A percentile compares a stretch with the other conserved stretches of the same genome.
These are phyloP conservation scores for Massariosphaeria phaeospora DNA, from an alignment of 495 filamentous ascomycete species.

Conservation along the genomic window DNA sequence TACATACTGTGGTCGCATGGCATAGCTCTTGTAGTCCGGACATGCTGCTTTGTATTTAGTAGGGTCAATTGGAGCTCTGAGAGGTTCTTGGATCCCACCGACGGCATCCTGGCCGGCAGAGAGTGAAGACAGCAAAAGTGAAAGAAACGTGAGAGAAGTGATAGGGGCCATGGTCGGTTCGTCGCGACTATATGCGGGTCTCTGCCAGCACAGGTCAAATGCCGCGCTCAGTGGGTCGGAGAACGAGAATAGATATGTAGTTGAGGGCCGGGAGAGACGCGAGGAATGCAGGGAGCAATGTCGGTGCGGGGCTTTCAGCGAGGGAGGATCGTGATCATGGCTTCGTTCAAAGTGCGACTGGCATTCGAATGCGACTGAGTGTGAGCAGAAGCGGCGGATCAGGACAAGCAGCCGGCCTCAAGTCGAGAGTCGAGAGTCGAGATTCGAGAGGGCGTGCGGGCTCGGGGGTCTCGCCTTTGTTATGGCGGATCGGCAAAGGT, in stretches of 20 bases:
- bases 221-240: too few species aligned
- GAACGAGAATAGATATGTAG: conserved; percentile 1
- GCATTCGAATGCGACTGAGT: too few species aligned
- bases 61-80: conserved; percentile 25
- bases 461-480: too few species aligned
- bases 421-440: too few species aligned
- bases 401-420: too few species aligned
- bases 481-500: too few species aligned
- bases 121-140: neutral
- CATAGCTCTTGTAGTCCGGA: conserved; percentile 49
- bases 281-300: neutral
- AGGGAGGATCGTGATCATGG: conserved; percentile 11
- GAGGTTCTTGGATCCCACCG: conserved; percentile 22
- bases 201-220: too few species aligned
- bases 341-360: conserved; percentile 1
- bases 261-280: neutral
- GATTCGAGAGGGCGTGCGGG: too few species aligned
- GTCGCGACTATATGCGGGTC: neutral
- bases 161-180: neutral
- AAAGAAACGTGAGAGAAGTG: neutral
- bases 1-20: conserved; percentile 46
- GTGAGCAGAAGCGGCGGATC: too few species aligned
- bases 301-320: conserved; percentile 2
- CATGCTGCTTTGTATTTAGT: conserved; percentile 43
- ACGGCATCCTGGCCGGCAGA: neutral